phyloP scores from a whole-genome alignment of 2,329 filamentous ascomycete species.

The Penicillium sp. region DNA sequence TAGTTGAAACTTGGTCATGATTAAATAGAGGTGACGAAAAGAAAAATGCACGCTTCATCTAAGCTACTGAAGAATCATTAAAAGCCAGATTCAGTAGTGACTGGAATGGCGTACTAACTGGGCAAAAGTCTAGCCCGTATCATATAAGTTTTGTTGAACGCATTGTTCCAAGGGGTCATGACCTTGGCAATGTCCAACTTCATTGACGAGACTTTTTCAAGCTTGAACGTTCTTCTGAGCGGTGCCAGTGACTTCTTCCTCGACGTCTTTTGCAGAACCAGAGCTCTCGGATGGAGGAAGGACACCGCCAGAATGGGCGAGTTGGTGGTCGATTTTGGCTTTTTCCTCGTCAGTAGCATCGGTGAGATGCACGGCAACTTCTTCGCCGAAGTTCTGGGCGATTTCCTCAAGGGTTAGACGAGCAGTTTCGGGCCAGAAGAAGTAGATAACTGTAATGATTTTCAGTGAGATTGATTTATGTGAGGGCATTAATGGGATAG shows the following conservation, averaged over 20 bases:
- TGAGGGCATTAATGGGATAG: neutral
- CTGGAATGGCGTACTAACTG: too few species aligned
- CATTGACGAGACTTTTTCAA: too few species aligned
- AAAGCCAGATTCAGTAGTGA: too few species aligned
- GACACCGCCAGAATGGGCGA: slow-evolving; percentile 4
- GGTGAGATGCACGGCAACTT: slow-evolving; percentile 53
- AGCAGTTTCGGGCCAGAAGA: slow-evolving; percentile 51
- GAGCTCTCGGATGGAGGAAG: neutral
- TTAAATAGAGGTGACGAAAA: neutral
- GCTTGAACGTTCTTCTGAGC: too few species aligned
- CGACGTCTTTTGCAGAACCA: neutral
- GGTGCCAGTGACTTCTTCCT: too few species aligned
- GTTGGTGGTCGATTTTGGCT: slow-evolving; percentile 23
- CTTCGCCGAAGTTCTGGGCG: slow-evolving; percentile 54
- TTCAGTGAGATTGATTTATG: slow-evolving; percentile 6
- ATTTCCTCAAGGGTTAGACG: slow-evolving; percentile 53
- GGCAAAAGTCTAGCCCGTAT: too few species aligned
- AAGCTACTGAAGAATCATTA: neutral
- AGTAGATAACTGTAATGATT: slow-evolving; percentile 43
- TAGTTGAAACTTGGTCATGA: too few species aligned
- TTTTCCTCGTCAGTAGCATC: slow-evolving; percentile 49
- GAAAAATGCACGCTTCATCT: neutral
- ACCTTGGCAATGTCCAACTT: too few species aligned
- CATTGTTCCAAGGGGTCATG: too few species aligned
- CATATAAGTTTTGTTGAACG: too few species aligned